Evolutionary conservation across 306 rosid genomes (phyloP).

Genomic region (Ammopiptanthus mongolicus): DNA sequence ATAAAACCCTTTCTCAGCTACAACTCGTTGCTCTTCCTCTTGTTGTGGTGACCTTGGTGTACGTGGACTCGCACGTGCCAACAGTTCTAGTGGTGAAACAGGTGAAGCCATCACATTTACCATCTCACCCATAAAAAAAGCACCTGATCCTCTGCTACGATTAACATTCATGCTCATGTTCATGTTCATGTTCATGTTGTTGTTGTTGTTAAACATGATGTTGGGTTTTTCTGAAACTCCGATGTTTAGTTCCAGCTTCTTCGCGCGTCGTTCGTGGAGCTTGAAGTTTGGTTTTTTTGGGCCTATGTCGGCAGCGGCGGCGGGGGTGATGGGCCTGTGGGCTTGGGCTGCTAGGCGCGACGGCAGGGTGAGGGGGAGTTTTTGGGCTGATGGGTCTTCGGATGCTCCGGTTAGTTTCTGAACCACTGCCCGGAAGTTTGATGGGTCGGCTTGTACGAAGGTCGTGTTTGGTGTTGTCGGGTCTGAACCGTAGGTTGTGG

Average conservation of each 20-base stretch:
- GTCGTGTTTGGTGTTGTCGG: slow-evolving; percentile 48
- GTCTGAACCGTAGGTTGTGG: slow-evolving; percentile 37
- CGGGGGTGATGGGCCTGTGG: slow-evolving; percentile 25
- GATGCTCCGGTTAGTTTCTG: slow-evolving; percentile 88
- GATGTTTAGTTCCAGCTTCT: slow-evolving; percentile 61
- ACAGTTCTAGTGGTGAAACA: slow-evolving; percentile 66
- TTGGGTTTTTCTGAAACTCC: slow-evolving; percentile 15
- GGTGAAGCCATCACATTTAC: slow-evolving; percentile 51
- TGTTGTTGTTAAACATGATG: not conserved
- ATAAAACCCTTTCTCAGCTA: slow-evolving; percentile 72
- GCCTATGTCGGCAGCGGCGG: slow-evolving; percentile 10
- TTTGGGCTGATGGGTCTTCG: slow-evolving; percentile 48
- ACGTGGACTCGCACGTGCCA: slow-evolving; percentile 62
- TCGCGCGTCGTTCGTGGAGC: slow-evolving; percentile 82
- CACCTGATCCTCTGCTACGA: not conserved
- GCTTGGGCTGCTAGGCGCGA: slow-evolving; percentile 36
- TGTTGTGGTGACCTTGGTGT: slow-evolving; percentile 45
- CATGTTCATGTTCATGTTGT: not conserved
- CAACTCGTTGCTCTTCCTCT: slow-evolving; percentile 51
- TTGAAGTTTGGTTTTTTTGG: slow-evolving; percentile 55
- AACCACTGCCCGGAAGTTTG: slow-evolving; percentile 72
- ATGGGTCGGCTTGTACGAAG: slow-evolving; percentile 78
- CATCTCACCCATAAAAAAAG: not conserved
- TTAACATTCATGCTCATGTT: not conserved
- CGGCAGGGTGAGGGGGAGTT: slow-evolving; percentile 59